phyloP scores from a whole-genome alignment of 1,284 basidiomycete genomes.

The Ganoderma leucocontextum region DNA sequence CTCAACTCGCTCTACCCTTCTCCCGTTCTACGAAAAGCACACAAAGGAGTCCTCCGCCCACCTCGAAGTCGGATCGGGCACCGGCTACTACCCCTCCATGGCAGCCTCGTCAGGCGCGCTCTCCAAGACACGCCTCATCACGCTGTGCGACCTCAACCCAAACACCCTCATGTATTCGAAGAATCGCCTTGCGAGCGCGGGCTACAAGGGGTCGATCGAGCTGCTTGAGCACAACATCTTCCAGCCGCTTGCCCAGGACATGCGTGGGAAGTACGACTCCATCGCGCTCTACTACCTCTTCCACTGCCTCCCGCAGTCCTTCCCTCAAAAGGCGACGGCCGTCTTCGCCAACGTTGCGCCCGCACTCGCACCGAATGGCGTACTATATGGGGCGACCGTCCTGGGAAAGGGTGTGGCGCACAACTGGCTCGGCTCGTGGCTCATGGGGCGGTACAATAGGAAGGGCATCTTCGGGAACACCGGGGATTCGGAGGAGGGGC shows the following conservation, averaged over 20 bases:
- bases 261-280: conserved; percentile 32
- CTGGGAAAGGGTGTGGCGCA: conserved; percentile 31
- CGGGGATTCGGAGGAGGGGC: conserved; percentile 28
- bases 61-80: conserved; percentile 38
- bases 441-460: conserved; percentile 33
- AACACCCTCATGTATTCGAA: conserved; percentile 30
- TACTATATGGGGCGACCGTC: conserved; percentile 38
- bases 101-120: conserved; percentile 16
- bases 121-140: conserved; percentile 30
- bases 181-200: conserved; percentile 26
- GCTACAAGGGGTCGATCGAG: conserved; percentile 33
- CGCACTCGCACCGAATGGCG: conserved; percentile 31
- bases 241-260: conserved; percentile 25
- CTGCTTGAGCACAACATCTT: conserved; percentile 33
- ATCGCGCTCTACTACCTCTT: conserved; percentile 38
- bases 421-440: conserved; percentile 33
- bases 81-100: conserved; percentile 38
- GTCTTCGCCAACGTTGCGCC: conserved; percentile 28
- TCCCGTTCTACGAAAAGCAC: conserved; percentile 36
- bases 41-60: conserved; percentile 31
- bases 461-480: conserved; percentile 35
- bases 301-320: conserved; percentile 37
- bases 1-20: conserved; percentile 27
- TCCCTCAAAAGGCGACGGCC: conserved; percentile 31
- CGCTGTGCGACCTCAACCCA: conserved; percentile 36